Evolutionary conservation across 768 basidiomycete genomes (phyloP), one percentile per base, ranked within the genome.

Genomic region (Roridomyces roridus): DNA sequence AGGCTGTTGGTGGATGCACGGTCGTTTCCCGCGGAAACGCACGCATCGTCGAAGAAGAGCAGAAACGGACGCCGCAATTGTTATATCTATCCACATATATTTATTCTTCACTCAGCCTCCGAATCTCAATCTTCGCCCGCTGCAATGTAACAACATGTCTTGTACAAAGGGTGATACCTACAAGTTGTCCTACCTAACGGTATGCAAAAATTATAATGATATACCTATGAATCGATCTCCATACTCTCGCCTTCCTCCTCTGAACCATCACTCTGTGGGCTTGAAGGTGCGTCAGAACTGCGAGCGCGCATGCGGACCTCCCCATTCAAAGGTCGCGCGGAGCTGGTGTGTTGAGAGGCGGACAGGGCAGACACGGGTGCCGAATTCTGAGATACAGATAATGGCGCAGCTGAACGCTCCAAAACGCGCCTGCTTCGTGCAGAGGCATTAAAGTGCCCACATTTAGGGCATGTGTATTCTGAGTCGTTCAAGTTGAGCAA

Each of bases 381-480:
- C 17, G 26, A 11, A 5, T 29, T 34, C 2, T 14, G n/a, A 23
- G 42, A 25, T 10, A 21, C n/a, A 21, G 54, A 17, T 40, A 31
- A 6, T 23, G 46, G 29, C 24, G 46, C 23, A 5, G 65, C 65
- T 4, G 70, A 67, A 45, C 9, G 47, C 46, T 7, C 44, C 64
- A 60, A 66, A 64, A 58, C 67, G 71, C 62, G 71, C 80, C 17
- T 77, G 70, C 45, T 58, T 14, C 76, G 74, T 23, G 68, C 67
- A 11, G 82, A 79, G 1, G 79, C 74, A 65, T 96, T 96, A 71
- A 96, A 92, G 72, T 88, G 85, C 8, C 86, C 86, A 68, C 94
- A 96, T 68, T 91, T 92, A 0, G 87, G 90, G 69, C 94, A 96
- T 23, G 85, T 72, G 64, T 93, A 96, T 75, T 94, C 94, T 96